Percentiles rank a stretch among this genome's conserved stretches.
Conservation (phyloP, 768 basidiomycete genomes). For the Boletus subparvulus region DNA sequence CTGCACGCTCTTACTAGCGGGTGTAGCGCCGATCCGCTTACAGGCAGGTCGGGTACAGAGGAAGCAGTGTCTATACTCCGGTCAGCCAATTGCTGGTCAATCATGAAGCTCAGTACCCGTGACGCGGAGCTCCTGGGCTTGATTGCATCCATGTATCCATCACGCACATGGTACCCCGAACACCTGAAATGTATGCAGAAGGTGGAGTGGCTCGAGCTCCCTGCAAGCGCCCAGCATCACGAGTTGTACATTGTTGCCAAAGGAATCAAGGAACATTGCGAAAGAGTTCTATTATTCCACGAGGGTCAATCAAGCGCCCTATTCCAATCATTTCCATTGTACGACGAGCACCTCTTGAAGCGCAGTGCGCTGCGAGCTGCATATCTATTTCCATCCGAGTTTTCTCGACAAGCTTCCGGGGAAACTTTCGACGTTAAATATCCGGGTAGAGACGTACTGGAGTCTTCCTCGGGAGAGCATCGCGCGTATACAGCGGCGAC, state of each 20-base stretch:
- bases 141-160: conserved; percentile 37
- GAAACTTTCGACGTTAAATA: conserved; percentile 10
- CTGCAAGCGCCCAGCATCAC: conserved; percentile 32
- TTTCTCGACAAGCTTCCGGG: neutral
- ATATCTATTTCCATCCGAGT: conserved; percentile 13
- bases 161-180: conserved; percentile 39
- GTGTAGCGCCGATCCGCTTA: conserved; percentile 43
- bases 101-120: conserved; percentile 34
- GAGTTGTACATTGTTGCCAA: conserved; percentile 10
- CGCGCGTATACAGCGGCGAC: conserved; percentile 20
- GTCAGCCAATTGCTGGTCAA: conserved; percentile 40
- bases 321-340: conserved; percentile 10
- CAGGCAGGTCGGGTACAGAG: conserved; percentile 42
- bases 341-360: conserved; percentile 11
- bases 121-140: conserved; percentile 35
- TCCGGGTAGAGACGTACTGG: conserved; percentile 7
- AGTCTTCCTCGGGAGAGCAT: conserved; percentile 2
- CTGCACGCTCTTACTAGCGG: conserved; percentile 46
- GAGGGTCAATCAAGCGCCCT: neutral
- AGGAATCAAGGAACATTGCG: conserved; percentile 32
- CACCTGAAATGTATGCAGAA: conserved; percentile 11
- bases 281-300: conserved; percentile 16
- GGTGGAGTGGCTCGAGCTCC: conserved; percentile 12
- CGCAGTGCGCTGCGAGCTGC: conserved; percentile 20
- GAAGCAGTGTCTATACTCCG: conserved; percentile 41